Evolutionary conservation across 331 rosid genomes (phyloP).

Genomic region (Malus hybrid): DNA sequence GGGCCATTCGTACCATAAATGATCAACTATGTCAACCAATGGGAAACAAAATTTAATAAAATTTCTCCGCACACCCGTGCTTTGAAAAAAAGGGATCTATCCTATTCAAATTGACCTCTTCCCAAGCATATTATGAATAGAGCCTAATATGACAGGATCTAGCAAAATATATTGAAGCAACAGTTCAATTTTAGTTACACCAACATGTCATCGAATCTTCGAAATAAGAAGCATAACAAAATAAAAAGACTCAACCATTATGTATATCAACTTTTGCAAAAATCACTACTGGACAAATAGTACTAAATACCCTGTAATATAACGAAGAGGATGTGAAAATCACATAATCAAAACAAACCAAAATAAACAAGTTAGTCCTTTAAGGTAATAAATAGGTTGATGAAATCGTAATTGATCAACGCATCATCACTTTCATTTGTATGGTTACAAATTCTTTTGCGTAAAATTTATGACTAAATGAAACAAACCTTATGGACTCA

Average conservation of each 20-base stretch:
- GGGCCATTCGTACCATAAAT: no score
- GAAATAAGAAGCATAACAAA: not conserved
- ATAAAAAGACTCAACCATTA: not conserved
- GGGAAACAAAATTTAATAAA: no score
- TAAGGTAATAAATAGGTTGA: no score
- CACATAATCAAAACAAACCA: not conserved
- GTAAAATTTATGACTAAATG: not conserved
- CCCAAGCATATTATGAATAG: not conserved
- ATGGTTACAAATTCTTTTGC: not conserved
- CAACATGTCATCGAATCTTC: not conserved
- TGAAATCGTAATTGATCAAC: not conserved
- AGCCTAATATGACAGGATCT: not conserved
- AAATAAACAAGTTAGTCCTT: not conserved
- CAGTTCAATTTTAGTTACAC: not conserved
- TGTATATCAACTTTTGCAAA: not conserved
- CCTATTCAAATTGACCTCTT: not conserved
- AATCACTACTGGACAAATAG: not conserved
- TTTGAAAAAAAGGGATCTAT: no score
- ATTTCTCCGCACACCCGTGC: no score
- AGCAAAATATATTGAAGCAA: not conserved
- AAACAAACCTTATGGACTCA: conserved; percentile 57
- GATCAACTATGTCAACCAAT: no score
- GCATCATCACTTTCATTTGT: not conserved
- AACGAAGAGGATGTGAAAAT: not conserved
- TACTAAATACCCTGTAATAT: not conserved